A percentile compares a stretch with the other conserved stretches of the same genome.
These are phyloP conservation scores for Aspergillus clavatus DNA, from an alignment of 2,329 filamentous ascomycete species.

Conservation along the genomic window DNA sequence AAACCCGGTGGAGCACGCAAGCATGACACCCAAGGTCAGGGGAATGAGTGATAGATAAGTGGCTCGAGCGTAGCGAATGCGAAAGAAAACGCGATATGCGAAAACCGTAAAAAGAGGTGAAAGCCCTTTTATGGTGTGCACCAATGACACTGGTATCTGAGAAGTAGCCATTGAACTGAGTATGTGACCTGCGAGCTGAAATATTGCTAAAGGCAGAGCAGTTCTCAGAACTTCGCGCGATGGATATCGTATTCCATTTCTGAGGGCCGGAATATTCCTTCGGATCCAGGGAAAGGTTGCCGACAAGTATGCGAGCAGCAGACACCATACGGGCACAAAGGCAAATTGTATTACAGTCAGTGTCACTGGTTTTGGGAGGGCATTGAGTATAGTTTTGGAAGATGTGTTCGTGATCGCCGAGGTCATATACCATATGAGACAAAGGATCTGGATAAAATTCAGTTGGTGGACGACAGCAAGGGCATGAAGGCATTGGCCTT, in stretches of 20 bases:
- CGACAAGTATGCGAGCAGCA: slow-evolving; percentile 73
- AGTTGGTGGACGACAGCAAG: slow-evolving; percentile 8
- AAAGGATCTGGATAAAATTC: slow-evolving; percentile 62
- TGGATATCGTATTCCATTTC: slow-evolving; percentile 76
- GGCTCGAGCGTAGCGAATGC: slow-evolving; percentile 78
- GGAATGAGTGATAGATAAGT: slow-evolving; percentile 90
- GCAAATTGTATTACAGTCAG: slow-evolving; percentile 90
- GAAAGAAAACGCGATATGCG: slow-evolving; percentile 83
- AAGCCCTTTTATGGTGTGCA: slow-evolving; percentile 97
- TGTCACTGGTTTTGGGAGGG: slow-evolving; percentile 84
- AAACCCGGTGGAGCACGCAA: slow-evolving; percentile 90
- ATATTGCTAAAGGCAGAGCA: slow-evolving; percentile 84
- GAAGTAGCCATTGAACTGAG: slow-evolving; percentile 90
- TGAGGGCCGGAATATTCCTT: slow-evolving; percentile 68
- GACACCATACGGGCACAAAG: slow-evolving; percentile 83
- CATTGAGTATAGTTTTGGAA: slow-evolving; percentile 92
- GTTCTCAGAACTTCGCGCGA: slow-evolving; percentile 76
- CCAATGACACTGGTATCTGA: slow-evolving; percentile 91
- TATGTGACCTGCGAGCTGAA: slow-evolving; percentile 91
- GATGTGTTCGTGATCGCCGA: slow-evolving; percentile 96
- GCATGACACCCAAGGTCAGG: slow-evolving; percentile 86
- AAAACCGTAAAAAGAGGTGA: slow-evolving; percentile 93
- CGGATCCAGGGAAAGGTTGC: slow-evolving; percentile 66
- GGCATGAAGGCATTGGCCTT: slow-evolving; percentile 34
- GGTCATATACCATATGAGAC: slow-evolving; percentile 88